These are phyloP conservation scores for Zygotorulaspora sp. DNA, from an alignment of 805 yeast species.

Conservation along the genomic window DNA sequence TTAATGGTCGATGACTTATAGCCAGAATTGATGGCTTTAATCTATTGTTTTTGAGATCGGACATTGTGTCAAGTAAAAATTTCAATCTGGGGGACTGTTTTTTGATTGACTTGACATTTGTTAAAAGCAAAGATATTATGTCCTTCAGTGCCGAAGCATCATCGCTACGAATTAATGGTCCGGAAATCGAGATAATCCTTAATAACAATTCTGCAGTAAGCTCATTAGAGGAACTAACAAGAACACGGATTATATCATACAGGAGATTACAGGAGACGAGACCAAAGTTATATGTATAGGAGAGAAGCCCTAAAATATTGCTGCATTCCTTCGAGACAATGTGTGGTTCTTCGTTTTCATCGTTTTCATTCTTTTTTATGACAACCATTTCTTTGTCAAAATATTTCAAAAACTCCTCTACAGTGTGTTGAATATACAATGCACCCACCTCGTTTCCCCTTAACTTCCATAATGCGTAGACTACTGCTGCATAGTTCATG, in stretches of 20 bases:
- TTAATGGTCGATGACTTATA: constrained; percentile 33
- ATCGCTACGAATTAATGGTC: constrained; percentile 81
- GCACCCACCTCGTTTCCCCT: constrained; percentile 93
- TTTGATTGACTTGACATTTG: constrained; percentile 32
- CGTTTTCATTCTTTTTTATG: constrained; percentile 1
- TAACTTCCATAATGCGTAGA: constrained; percentile 66
- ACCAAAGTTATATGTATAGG: constrained; percentile 74
- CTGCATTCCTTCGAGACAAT: constrained; percentile 45
- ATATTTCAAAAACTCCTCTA: constrained; percentile 58
- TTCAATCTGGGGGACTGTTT: constrained; percentile 68
- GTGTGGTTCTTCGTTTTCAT: constrained; percentile 9
- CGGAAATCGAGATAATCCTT: constrained; percentile 68
- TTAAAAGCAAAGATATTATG: constrained; percentile 45
- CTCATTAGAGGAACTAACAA: constrained; percentile 59
- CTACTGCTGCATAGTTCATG: constrained; percentile 70
- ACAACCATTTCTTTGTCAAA: constrained; percentile 26
- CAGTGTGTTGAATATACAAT: constrained; percentile 66
- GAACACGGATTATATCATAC: constrained; percentile 63
- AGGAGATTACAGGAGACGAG: constrained; percentile 67
- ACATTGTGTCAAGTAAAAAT: constrained; percentile 79
- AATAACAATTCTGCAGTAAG: constrained; percentile 71
- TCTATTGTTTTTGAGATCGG: constrained; percentile 83
- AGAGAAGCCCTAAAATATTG: constrained; percentile 68
- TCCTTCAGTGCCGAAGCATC: constrained; percentile 84
- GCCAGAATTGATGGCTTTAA: constrained; percentile 43